Evolutionary conservation across 305 asterid genomes (phyloP), one percentile per base, ranked within the genome.

Genomic region (Solanum hybrid): DNA sequence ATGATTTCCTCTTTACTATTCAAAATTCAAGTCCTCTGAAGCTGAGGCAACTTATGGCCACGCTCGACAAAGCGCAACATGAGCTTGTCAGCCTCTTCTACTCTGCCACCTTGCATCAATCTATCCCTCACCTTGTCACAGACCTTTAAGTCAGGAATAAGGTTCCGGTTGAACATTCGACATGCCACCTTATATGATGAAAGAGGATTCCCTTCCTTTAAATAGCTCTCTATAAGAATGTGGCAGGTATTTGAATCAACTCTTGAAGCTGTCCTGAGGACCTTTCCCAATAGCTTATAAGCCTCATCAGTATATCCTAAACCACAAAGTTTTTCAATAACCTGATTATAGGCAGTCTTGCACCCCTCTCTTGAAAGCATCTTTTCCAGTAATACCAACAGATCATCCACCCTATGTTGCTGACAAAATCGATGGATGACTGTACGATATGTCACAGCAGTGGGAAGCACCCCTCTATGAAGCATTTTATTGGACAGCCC

Each of bases 111-210:
- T 37, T 89, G 78, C 87, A 94, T 61, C 93, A 97, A 93, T 89
- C 92, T 92, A 91, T 93, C 94, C 91, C 95, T 93, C 91, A 97
- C 97, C 90, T 93, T 94, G 91, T 95, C 98, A 87, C 99, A 97
- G 86, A 97, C 90, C 93, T 94, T 96, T 82, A 96, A 90, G 79
- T 97, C 97, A 61, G 99, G 99, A 87, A 96, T 90, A 92, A 97
- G 92, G 93, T 97, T 96, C 78, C 98, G 93, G 91, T 94, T 92
- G 92, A 97, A 96, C 99, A 97, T 97, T 89, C 98, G 93, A 93
- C 98, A 96, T 24, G 98, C 98, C 84, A 96, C 98, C 91, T 92
- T 94, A 92, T 95, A 97, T 27, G 99, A 94, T 75, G 96, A 95
- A 65, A 96, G 51, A 82, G 98, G 94, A 89, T 94, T 91, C 89